Evolutionary conservation across 495 filamentous ascomycete genomes (phyloP).

Genomic region (Annulohypoxylon nitens): DNA sequence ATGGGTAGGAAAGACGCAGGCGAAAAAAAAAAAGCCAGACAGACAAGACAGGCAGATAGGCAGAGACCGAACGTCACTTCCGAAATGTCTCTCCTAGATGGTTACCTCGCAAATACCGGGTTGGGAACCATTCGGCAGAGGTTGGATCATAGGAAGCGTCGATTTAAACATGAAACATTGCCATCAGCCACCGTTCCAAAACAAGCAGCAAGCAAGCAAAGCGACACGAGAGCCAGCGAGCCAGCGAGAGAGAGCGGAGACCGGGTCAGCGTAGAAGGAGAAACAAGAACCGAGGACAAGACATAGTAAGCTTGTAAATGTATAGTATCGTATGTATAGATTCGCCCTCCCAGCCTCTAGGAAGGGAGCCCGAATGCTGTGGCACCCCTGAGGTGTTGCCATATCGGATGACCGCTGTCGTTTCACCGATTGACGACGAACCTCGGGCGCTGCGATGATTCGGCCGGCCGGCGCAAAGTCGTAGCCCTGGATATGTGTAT

Average conservation of each 20-base stretch:
- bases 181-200: slow-evolving; percentile 46
- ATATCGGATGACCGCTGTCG: slow-evolving; percentile 42
- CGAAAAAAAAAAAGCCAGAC: background rate
- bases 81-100: slow-evolving; percentile 37
- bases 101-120: slow-evolving; percentile 34
- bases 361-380: slow-evolving; percentile 44
- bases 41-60: slow-evolving; percentile 4
- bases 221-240: background rate
- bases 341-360: slow-evolving; percentile 24
- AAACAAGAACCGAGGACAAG: background rate
- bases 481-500: background rate
- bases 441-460: slow-evolving; percentile 34
- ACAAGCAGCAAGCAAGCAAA: slow-evolving; percentile 11
- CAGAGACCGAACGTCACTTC: slow-evolving; percentile 41
- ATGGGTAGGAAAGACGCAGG: background rate
- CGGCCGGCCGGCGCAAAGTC: slow-evolving; percentile 16
- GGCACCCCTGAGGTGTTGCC: slow-evolving; percentile 37
- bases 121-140: slow-evolving; percentile 35
- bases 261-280: background rate
- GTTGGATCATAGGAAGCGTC: slow-evolving; percentile 29
- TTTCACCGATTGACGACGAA: slow-evolving; percentile 44
- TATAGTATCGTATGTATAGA: too few relatives aligned
- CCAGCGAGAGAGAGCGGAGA: background rate
- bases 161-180: slow-evolving; percentile 52
- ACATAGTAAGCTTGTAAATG: background rate